phyloP scores from a whole-genome alignment of 768 basidiomycete species.

The Lactifluus subvellereus region DNA sequence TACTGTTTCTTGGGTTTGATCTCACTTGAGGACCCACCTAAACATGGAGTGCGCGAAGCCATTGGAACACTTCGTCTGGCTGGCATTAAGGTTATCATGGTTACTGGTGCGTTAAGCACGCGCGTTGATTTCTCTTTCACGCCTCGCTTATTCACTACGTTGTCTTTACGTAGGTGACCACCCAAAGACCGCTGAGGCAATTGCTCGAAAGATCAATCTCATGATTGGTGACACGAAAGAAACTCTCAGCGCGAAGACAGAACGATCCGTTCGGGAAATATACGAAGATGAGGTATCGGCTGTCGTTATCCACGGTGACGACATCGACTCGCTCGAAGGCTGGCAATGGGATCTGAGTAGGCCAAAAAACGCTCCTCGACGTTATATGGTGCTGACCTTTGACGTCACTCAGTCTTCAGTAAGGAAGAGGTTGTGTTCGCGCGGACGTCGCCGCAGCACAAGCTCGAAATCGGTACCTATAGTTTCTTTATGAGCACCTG shows the following conservation, averaged over 20 bases:
- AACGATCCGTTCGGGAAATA: slow-evolving; percentile 48
- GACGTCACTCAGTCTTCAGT: slow-evolving; percentile 45
- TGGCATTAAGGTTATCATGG: slow-evolving; percentile 75
- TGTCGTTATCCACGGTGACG: slow-evolving; percentile 62
- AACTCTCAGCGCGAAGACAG: slow-evolving; percentile 51
- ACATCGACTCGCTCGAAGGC: slow-evolving; percentile 57
- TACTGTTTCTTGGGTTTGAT: slow-evolving; percentile 64
- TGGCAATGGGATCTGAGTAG: slow-evolving; percentile 73
- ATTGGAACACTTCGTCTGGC: slow-evolving; percentile 65
- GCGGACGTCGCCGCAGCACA: slow-evolving; percentile 66
- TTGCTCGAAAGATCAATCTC: slow-evolving; percentile 66
- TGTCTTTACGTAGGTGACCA: slow-evolving; percentile 45
- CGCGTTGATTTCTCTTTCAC: background rate
- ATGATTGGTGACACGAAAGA: slow-evolving; percentile 62
- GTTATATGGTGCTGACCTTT: background rate
- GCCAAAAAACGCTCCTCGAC: slow-evolving; percentile 22
- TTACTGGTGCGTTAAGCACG: slow-evolving; percentile 43
- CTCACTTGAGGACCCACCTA: slow-evolving; percentile 65
- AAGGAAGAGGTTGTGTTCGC: slow-evolving; percentile 70
- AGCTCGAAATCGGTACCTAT: slow-evolving; percentile 58
- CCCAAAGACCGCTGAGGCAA: slow-evolving; percentile 69
- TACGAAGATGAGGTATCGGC: slow-evolving; percentile 66
- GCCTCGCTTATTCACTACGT: background rate
- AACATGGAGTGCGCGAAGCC: slow-evolving; percentile 65
- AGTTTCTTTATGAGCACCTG: background rate